These are phyloP conservation scores for Pseudovirgaria hyperparasitica DNA, from an alignment of 2,329 filamentous ascomycete species.

Conservation along the genomic window DNA sequence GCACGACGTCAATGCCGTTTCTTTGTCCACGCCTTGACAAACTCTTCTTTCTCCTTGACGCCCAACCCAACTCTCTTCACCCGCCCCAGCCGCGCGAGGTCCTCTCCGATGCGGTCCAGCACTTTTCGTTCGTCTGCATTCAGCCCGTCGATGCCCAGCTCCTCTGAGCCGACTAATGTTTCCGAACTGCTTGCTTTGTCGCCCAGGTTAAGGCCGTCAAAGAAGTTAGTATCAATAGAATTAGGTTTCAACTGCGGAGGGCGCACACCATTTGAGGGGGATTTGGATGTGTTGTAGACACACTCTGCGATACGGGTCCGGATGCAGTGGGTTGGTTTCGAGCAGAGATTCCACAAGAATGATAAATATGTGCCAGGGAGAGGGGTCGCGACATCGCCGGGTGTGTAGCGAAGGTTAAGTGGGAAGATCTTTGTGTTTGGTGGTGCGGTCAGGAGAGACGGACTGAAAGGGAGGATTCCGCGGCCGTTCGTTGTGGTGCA, in stretches of 20 bases:
- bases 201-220: constrained; percentile 15
- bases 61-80: constrained; percentile 83
- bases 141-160: constrained; percentile 19
- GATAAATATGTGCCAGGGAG: constrained; percentile 58
- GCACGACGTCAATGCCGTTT: constrained; percentile 17
- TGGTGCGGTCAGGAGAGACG: constrained; percentile 57
- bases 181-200: constrained; percentile 8
- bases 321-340: constrained; percentile 76
- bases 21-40: constrained; percentile 58
- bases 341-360: constrained; percentile 80
- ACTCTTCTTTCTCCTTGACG: constrained; percentile 68
- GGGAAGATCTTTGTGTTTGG: constrained; percentile 70
- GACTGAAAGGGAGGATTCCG: constrained; percentile 74
- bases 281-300: constrained; percentile 32
- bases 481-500: constrained; percentile 89
- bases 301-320: constrained; percentile 79
- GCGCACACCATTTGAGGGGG: constrained; percentile 5
- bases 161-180: constrained; percentile 6
- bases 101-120: constrained; percentile 70
- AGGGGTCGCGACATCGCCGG: constrained; percentile 81
- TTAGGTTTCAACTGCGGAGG: constrained; percentile 7
- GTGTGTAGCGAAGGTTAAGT: constrained; percentile 77
- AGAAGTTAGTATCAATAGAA: constrained; percentile 17
- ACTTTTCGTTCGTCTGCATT: constrained; percentile 51
- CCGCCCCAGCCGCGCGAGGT: constrained; percentile 72